Base-by-base conservation (phyloP, 345 rosid species). In the Capsella bursapastoris region DNA sequence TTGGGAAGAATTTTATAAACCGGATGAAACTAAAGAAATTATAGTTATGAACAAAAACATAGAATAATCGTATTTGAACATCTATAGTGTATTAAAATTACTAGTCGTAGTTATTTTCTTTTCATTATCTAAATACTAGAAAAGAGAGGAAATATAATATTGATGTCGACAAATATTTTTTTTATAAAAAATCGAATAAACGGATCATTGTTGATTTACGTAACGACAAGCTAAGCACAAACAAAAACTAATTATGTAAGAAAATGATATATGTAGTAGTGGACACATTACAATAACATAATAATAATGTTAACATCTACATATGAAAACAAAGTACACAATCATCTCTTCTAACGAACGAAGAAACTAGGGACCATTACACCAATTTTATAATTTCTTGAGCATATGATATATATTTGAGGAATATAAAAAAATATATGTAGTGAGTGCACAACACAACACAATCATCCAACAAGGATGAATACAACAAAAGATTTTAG, bases 321-420 rank as follows among this genome's bases (percentile, higher is more conserved):
- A 22, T 35, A 12, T 16, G 7, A 40, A 57, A 57, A 12, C 13
- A 12, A 3, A 34, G 25, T 31, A 7, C 16, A 7, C 2, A 34
- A 25, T 31, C 43, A 53, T 34, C 15, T 34, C 15, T 34, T 40
- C 10, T 43, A 43, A 25, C 34, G 2, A 15, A 59, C 8, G 7
- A 15, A 34, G 45, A 66, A 38, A 57, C 31, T 18, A 47, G 55
- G 78, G 73, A 60, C 62, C 63, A 67, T 59, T 59, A 43, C 8
- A 31, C 29, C 50, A 48, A 48, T 29, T 29, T 48, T 18, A 13
- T 29, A 15, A 18, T 18, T 18, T 18, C 22, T 18, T 18, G 18
- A 15, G 4, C 28, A 27, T 11, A 38, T 4, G 11, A 6, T 22
- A 6, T 38, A 34, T 48, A 57, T 74, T 40, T 52, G 25, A 25